Conservation (phyloP, 139 green algal species). For the Chlamydomonas eustigma region DNA sequence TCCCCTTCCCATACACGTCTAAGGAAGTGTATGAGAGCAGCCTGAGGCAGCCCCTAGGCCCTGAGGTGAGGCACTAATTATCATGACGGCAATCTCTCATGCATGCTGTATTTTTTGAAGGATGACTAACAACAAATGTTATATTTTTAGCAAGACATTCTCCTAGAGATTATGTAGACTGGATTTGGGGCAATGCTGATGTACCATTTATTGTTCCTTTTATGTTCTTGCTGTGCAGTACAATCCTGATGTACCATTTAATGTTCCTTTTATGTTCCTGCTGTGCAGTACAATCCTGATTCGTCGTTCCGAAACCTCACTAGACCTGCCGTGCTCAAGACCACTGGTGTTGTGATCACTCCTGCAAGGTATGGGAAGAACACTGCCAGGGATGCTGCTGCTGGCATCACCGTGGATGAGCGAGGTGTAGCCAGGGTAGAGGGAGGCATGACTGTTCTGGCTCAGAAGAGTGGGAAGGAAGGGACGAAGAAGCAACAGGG, state of each 20-base stretch:
- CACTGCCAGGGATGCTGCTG: neutral
- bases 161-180: too few relatives aligned
- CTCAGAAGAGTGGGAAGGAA: neutral
- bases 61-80: slow-evolving; percentile 8
- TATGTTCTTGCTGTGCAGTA: too few relatives aligned
- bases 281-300: slow-evolving; percentile 86
- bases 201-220: too few relatives aligned
- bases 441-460: slow-evolving; percentile 2
- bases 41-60: slow-evolving; percentile 6
- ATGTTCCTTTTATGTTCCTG: too few relatives aligned
- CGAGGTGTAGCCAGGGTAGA: neutral
- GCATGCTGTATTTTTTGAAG: too few relatives aligned
- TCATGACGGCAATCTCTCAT: too few relatives aligned
- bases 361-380: slow-evolving; percentile 40
- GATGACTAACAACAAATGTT: too few relatives aligned
- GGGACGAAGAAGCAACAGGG: neutral
- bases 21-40: slow-evolving; percentile 45
- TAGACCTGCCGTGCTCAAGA: slow-evolving; percentile 66
- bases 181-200: too few relatives aligned
- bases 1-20: slow-evolving; percentile 70
- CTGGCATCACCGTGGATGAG: neutral
- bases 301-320: slow-evolving; percentile 72
- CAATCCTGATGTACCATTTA: too few relatives aligned
- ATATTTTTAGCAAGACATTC: too few relatives aligned
- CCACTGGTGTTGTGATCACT: slow-evolving; percentile 70